Conservation (phyloP, 2,329 filamentous ascomycete species). For the Alternaria atra region DNA sequence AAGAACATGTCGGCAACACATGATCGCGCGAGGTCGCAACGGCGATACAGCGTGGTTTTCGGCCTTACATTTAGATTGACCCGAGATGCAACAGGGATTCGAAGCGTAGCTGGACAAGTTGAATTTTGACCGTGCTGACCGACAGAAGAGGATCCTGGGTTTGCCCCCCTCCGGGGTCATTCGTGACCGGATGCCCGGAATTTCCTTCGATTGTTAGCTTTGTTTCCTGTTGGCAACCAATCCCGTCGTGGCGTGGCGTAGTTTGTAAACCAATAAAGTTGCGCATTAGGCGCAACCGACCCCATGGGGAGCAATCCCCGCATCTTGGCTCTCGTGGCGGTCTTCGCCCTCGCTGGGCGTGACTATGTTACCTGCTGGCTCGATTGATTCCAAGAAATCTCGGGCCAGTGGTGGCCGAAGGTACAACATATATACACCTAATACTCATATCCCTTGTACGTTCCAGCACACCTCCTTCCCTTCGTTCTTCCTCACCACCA, state of each 20-base stretch:
- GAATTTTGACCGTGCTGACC: neutral
- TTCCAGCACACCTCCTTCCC: neutral
- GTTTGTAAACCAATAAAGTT: neutral
- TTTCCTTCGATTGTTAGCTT: neutral
- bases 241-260: neutral
- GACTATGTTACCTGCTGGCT: conserved; percentile 8
- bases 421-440: conserved; percentile 15
- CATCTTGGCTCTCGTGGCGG: conserved; percentile 23
- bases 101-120: neutral
- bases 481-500: conserved; percentile 9
- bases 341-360: conserved; percentile 15
- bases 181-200: conserved; percentile 2
- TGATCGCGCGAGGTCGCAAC: no score
- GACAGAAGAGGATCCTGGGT: neutral
- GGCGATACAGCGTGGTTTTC: no score
- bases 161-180: neutral
- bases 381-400: conserved; percentile 15
- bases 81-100: no score
- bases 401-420: conserved; percentile 17
- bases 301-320: conserved; percentile 25
- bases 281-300: conserved; percentile 3
- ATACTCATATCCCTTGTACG: conserved; percentile 10
- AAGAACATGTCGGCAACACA: no score
- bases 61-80: no score
- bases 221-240: neutral